Percentiles rank a stretch among this genome's conserved stretches.
Conservation (phyloP, 495 filamentous ascomycete genomes). For the Aspergillus bertholletiae region DNA sequence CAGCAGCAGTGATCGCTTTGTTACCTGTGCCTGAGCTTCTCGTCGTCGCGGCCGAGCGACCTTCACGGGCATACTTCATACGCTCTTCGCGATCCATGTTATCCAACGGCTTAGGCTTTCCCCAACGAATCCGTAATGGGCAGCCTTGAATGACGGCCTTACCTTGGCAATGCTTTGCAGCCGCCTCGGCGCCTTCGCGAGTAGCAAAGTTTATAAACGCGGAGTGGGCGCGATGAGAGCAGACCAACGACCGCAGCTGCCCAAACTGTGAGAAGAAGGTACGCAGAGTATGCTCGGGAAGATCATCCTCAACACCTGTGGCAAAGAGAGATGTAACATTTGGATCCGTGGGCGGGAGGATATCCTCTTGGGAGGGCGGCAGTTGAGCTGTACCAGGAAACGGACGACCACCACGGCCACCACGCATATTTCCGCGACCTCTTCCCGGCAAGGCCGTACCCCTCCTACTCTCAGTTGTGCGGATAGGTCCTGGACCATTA, state of each 20-base stretch:
- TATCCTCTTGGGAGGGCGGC: constrained; percentile 77
- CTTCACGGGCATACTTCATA: constrained; percentile 68
- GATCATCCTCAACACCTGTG: constrained; percentile 92
- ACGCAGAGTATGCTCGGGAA: constrained; percentile 86
- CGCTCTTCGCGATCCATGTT: constrained; percentile 83
- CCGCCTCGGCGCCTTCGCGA: constrained; percentile 77
- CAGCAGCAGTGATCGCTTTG: constrained; percentile 31
- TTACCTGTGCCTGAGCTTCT: constrained; percentile 28
- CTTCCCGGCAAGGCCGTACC: constrained; percentile 37
- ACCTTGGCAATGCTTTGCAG: constrained; percentile 80
- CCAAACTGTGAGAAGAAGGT: constrained; percentile 88
- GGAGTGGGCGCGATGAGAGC: constrained; percentile 94
- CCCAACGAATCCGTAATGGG: constrained; percentile 87
- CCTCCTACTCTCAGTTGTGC: constrained; percentile 53
- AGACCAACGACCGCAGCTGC: constrained; percentile 81
- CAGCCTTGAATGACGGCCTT: constrained; percentile 80
- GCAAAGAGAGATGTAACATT: constrained; percentile 90
- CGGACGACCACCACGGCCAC: constrained; percentile 54
- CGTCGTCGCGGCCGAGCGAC: constrained; percentile 50
- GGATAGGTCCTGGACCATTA: constrained; percentile 57
- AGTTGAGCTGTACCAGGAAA: constrained; percentile 70
- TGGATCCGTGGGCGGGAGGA: constrained; percentile 73
- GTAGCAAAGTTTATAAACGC: constrained; percentile 92
- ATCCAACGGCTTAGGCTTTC: constrained; percentile 83
- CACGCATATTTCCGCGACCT: constrained; percentile 39